These are phyloP conservation scores for Tulasnella sp. DNA, from an alignment of 768 basidiomycete species.

Conservation along the genomic window DNA sequence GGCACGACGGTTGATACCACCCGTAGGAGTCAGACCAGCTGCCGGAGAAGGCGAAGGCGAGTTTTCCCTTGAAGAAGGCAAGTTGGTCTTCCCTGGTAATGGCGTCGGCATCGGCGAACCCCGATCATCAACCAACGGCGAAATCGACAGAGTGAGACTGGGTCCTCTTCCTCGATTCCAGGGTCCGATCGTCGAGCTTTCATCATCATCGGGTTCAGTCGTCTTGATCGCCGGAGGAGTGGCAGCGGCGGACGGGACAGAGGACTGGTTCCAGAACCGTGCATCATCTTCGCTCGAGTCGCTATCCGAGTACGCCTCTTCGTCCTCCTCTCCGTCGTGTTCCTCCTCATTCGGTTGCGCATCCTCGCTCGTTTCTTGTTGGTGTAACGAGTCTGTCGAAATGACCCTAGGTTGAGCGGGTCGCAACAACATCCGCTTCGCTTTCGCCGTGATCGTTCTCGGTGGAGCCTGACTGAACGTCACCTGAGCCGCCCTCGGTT, in stretches of 20 bases:
- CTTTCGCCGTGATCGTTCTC: neutral
- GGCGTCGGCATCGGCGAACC: constrained; percentile 16
- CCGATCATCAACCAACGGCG: neutral
- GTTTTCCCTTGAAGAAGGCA: constrained; percentile 19
- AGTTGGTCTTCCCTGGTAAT: neutral
- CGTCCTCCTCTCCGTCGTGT: neutral
- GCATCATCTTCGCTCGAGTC: constrained; percentile 2
- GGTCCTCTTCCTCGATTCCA: neutral
- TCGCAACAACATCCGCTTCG: constrained; percentile 3
- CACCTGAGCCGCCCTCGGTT: neutral
- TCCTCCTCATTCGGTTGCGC: neutral
- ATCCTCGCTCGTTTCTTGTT: neutral
- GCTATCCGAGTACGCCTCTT: neutral
- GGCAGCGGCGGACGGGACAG: neutral
- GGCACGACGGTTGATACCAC: constrained; percentile 4
- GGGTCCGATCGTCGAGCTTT: neutral
- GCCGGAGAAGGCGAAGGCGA: constrained; percentile 1
- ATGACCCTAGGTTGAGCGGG: neutral
- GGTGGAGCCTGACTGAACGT: neutral
- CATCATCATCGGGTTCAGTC: neutral
- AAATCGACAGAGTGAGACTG: neutral
- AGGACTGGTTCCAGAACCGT: constrained; percentile 5
- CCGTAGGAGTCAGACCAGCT: constrained; percentile 10
- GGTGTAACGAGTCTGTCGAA: neutral
- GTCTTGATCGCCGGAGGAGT: constrained; percentile 4